Percentiles rank a stretch among this genome's conserved stretches.
These are phyloP conservation scores for Alternaria metachromatica DNA, from an alignment of 2,329 filamentous ascomycete genomes.

Conservation along the genomic window DNA sequence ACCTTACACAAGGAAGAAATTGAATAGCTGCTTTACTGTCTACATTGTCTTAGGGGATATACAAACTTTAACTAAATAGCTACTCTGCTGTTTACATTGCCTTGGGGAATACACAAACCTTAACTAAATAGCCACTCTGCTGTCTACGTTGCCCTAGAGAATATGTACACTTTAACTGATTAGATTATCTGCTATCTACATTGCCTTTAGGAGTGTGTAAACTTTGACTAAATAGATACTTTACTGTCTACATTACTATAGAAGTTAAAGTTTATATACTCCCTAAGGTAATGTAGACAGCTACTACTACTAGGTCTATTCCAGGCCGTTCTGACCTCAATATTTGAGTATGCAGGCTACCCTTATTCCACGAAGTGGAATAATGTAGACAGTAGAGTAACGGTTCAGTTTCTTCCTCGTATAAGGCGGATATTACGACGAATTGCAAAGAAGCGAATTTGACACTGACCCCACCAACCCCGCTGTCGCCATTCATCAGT, in stretches of 20 bases:
- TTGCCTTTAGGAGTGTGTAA: background rate
- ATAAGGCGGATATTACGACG: background rate
- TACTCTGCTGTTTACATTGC: background rate
- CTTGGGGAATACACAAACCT: no score
- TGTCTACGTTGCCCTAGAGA: background rate
- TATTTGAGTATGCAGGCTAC: no score
- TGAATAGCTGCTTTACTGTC: background rate
- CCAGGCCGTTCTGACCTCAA: no score
- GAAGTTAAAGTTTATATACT: no score
- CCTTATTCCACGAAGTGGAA: no score
- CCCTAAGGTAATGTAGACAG: background rate
- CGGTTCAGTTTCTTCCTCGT: background rate
- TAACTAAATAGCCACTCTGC: background rate
- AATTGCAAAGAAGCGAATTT: background rate
- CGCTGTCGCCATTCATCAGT: background rate
- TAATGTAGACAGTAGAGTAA: background rate
- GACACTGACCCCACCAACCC: background rate
- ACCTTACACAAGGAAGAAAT: background rate
- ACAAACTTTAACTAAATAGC: background rate
- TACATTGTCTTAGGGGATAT: background rate
- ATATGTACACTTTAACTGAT: no score
- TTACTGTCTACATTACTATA: background rate
- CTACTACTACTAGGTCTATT: no score
- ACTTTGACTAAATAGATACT: background rate
- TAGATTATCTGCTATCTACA: background rate